These are phyloP conservation scores for Umbelopsis vinacea DNA, from an alignment of 192 early-diverging fungal genomes.

Conservation along the genomic window DNA sequence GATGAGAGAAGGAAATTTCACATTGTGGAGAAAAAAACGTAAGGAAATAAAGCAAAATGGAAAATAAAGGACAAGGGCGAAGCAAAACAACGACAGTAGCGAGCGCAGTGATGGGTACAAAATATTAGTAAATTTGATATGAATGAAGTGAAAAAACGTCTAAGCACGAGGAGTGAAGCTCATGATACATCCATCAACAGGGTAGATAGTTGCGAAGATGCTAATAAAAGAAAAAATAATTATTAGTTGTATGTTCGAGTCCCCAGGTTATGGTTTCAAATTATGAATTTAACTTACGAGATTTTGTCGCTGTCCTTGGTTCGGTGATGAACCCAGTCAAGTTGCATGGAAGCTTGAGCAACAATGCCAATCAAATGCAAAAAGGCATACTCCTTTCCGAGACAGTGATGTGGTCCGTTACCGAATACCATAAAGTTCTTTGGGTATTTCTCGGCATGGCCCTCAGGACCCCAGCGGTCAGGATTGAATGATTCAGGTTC, in stretches of 20 bases:
- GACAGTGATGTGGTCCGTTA: conserved; percentile 45
- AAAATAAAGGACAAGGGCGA: background rate
- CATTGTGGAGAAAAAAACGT: background rate
- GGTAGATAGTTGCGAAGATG: conserved; percentile 49
- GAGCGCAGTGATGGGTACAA: background rate
- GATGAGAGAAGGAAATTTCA: background rate
- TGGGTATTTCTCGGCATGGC: conserved; percentile 39
- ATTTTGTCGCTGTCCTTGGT: conserved; percentile 47
- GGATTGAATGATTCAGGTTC: conserved; percentile 45
- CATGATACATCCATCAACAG: conserved; percentile 44
- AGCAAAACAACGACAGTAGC: background rate
- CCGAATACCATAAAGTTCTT: conserved; percentile 52
- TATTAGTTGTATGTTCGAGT: background rate
- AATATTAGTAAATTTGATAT: background rate
- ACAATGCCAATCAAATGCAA: conserved; percentile 41
- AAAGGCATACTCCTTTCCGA: conserved; percentile 46
- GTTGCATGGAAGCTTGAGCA: conserved; percentile 34
- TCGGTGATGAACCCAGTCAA: conserved; percentile 42
- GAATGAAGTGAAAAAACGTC: background rate
- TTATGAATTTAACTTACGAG: conserved; percentile 30
- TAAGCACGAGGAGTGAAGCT: conserved; percentile 37
- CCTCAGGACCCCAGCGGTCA: conserved; percentile 42
- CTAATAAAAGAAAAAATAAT: conserved; percentile 4
- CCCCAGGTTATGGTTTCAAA: background rate
- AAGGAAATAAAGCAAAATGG: background rate